phyloP scores from a whole-genome alignment of 306 rosid species.

The Albizia julibrissin region DNA sequence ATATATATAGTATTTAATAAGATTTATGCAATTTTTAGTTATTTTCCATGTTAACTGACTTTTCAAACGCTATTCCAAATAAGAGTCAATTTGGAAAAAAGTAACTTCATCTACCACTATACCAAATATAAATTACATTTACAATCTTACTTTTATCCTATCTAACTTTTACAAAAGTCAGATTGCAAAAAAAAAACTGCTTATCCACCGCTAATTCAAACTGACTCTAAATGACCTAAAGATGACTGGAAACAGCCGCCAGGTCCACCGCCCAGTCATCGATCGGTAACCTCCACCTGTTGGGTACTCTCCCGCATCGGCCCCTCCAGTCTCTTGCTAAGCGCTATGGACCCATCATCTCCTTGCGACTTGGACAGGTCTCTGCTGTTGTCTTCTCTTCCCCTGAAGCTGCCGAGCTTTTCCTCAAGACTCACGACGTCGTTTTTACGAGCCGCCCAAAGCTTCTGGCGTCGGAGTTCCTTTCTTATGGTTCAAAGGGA shows the following conservation, averaged over 20 bases:
- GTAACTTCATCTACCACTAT: too few species aligned
- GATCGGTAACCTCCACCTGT: background rate
- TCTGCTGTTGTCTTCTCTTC: slow-evolving; percentile 9
- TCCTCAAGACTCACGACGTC: slow-evolving; percentile 43
- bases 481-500: slow-evolving; percentile 16
- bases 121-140: too few species aligned
- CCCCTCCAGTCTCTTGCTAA: background rate
- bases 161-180: too few species aligned
- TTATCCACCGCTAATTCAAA: too few species aligned
- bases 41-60: too few species aligned
- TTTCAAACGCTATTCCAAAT: too few species aligned
- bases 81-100: too few species aligned
- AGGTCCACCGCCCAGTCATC: background rate
- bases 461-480: background rate
- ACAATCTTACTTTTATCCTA: too few species aligned
- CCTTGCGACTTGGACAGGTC: background rate
- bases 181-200: too few species aligned
- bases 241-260: slow-evolving; percentile 30
- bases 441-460: background rate
- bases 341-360: background rate
- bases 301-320: background rate
- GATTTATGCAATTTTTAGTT: too few species aligned
- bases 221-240: background rate
- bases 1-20: too few species aligned
- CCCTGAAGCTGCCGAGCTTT: slow-evolving; percentile 14